A percentile compares a stretch with the other conserved stretches of the same genome.
These are phyloP conservation scores for Solanum paucissectum DNA, from an alignment of 257 asterid genomes.

Conservation along the genomic window DNA sequence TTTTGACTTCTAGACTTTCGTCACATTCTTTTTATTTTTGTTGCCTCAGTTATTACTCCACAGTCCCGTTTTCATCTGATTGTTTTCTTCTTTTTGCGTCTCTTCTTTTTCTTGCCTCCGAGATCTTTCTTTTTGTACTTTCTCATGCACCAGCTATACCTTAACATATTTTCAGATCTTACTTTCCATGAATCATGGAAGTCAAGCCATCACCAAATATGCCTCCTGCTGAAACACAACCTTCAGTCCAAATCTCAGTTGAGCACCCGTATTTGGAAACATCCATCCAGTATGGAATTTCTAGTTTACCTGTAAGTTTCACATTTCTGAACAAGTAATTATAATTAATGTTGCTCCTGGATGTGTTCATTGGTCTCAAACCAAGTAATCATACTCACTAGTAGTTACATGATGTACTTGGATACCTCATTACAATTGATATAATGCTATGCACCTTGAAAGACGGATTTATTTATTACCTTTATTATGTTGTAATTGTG, in stretches of 20 bases:
- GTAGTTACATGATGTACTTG: not conserved
- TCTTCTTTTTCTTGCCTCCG: not conserved
- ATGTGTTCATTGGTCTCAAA: not conserved
- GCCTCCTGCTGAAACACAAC: slow-evolving; percentile 6
- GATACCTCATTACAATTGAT: not conserved
- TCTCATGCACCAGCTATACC: not conserved
- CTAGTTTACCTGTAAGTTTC: slow-evolving; percentile 22
- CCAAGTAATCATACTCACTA: not conserved
- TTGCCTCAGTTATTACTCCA: not conserved
- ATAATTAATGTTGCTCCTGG: not conserved
- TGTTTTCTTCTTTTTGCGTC: not conserved
- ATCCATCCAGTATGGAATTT: slow-evolving; percentile 21
- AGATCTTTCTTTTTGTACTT: not conserved
- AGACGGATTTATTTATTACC: not conserved
- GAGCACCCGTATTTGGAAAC: not conserved
- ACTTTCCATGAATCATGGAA: not conserved
- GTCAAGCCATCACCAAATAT: not conserved
- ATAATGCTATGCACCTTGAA: not conserved
- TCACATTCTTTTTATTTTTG: not conserved
- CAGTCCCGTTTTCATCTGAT: not conserved
- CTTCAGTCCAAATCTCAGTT: not conserved
- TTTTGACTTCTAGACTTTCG: not conserved
- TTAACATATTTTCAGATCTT: slow-evolving; percentile 7
- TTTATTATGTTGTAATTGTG: not conserved
- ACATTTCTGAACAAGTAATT: not conserved